Percentiles rank a stretch among this genome's conserved stretches.
These are phyloP conservation scores for Ustilago bromivora DNA, from an alignment of 1,284 basidiomycete genomes.

Conservation along the genomic window DNA sequence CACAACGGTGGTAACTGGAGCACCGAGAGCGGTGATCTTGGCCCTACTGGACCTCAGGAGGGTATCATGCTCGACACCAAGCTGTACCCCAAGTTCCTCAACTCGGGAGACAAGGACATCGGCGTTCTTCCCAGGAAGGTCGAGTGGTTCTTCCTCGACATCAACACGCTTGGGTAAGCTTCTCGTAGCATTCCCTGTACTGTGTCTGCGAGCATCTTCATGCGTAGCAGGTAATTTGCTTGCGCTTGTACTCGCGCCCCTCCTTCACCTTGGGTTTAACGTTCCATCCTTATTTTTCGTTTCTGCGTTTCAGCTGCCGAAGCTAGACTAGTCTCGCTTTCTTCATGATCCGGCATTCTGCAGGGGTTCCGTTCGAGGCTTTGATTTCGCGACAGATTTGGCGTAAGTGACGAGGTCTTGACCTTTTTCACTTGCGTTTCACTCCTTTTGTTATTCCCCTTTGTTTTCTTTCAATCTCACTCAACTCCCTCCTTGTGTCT, in stretches of 20 bases:
- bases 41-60: slow-evolving; percentile 3
- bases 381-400: neutral
- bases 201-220: neutral
- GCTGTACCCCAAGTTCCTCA: slow-evolving; percentile 35
- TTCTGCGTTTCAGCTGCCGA: neutral
- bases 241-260: neutral
- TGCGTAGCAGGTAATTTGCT: neutral
- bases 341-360: too few relatives aligned
- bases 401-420: neutral
- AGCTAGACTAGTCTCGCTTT: neutral
- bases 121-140: slow-evolving; percentile 1
- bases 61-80: slow-evolving; percentile 35
- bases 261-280: neutral
- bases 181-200: neutral
- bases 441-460: neutral
- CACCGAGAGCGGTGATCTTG: slow-evolving; percentile 4
- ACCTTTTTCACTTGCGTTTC: neutral
- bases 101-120: slow-evolving; percentile 16
- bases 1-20: slow-evolving; percentile 30
- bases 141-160: slow-evolving; percentile 53
- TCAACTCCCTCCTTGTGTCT: too few relatives aligned
- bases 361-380: too few relatives aligned
- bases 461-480: neutral
- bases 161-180: slow-evolving; percentile 34
- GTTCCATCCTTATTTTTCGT: neutral